Evolutionary conservation across 495 filamentous ascomycete species (phyloP).

Genomic region (Neurospora tetraspora): DNA sequence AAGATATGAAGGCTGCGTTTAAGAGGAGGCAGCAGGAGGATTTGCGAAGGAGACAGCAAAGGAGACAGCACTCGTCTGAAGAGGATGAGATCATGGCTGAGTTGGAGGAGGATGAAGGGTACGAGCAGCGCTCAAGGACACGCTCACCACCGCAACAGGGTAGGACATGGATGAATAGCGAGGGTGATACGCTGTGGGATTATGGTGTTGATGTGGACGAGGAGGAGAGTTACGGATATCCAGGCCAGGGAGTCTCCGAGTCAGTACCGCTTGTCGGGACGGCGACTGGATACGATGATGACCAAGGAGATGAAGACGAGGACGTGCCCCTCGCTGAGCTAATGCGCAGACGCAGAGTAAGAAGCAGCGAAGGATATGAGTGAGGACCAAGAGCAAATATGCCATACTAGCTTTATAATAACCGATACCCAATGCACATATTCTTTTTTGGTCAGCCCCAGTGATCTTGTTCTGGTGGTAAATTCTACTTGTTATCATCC

Average conservation of each 20-base stretch:
- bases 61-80: slow-evolving; percentile 41
- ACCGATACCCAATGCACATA: not conserved
- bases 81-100: slow-evolving; percentile 23
- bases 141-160: slow-evolving; percentile 15
- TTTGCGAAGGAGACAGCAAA: slow-evolving; percentile 19
- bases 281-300: not conserved
- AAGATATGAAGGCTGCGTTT: slow-evolving; percentile 26
- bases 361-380: slow-evolving; percentile 14
- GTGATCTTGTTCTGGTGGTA: not conserved
- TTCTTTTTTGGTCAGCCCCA: not conserved
- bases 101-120: slow-evolving; percentile 32
- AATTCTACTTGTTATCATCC: fast-evolving
- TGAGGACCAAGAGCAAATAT: not conserved
- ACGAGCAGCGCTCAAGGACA: slow-evolving; percentile 27
- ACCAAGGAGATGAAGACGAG: slow-evolving; percentile 40
- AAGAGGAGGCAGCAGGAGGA: slow-evolving; percentile 33
- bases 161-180: slow-evolving; percentile 64
- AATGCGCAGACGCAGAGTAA: slow-evolving; percentile 39
- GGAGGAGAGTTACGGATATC: slow-evolving; percentile 53
- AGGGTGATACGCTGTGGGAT: slow-evolving; percentile 77
- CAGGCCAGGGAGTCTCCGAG: not conserved
- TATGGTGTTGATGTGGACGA: slow-evolving; percentile 84
- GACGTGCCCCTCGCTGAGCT: slow-evolving; percentile 70
- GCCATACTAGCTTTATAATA: not conserved
- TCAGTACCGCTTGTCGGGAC: not conserved